Conservation (phyloP, 306 rosid species). For the Casuarina cunninghamiana region DNA sequence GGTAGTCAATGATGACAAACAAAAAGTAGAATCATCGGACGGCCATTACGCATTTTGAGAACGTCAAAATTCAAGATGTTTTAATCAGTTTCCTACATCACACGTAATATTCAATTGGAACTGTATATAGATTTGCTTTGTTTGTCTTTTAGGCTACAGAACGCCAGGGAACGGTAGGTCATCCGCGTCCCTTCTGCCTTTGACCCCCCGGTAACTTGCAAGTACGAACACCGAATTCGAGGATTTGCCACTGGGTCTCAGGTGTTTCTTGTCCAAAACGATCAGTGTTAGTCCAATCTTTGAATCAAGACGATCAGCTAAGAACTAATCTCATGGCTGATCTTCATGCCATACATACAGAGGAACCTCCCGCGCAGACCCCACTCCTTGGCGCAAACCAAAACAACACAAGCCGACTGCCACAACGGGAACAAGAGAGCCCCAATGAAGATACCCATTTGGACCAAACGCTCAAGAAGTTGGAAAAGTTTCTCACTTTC, state of each 20-base stretch:
- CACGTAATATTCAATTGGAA: no score
- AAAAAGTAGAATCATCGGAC: background rate
- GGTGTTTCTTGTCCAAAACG: slow-evolving; percentile 15
- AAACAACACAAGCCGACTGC: background rate
- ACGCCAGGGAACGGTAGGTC: background rate
- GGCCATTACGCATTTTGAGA: background rate
- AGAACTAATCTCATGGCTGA: slow-evolving; percentile 36
- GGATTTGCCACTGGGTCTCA: slow-evolving; percentile 27
- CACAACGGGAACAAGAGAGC: background rate
- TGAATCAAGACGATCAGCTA: background rate
- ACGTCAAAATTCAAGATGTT: background rate
- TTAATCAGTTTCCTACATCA: no score
- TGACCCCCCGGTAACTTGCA: background rate
- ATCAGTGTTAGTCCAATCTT: background rate
- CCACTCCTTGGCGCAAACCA: slow-evolving; percentile 41
- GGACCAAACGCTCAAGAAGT: slow-evolving; percentile 40
- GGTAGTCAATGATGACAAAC: background rate
- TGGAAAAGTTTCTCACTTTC: slow-evolving; percentile 47
- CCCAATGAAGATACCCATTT: slow-evolving; percentile 34
- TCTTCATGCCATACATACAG: slow-evolving; percentile 37
- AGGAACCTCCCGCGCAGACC: slow-evolving; percentile 33
- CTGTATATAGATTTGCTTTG: no score
- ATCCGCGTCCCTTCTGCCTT: background rate
- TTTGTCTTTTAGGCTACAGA: no score
- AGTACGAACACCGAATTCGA: background rate